A percentile compares a stretch with the other conserved stretches of the same genome.
phyloP scores from a whole-genome alignment of 192 early-diverging fungal species.

The Entophlyctis luteolus region DNA sequence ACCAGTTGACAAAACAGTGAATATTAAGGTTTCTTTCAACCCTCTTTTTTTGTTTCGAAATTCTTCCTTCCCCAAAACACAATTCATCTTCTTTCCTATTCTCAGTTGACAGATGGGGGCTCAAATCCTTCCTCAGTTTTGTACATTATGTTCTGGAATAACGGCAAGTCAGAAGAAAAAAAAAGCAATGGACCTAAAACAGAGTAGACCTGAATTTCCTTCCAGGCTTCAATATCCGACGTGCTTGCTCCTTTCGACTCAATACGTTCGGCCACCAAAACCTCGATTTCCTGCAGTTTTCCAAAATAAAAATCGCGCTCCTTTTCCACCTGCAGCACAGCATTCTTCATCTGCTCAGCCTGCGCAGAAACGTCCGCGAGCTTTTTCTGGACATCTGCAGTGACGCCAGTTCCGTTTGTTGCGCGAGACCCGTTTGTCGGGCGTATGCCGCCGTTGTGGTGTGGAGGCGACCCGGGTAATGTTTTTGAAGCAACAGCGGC shows the following conservation, averaged over 20 bases:
- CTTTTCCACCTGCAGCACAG: slow-evolving; percentile 87
- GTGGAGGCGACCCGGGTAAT: neutral
- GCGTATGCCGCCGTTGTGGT: neutral
- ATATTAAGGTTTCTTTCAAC: too few relatives aligned
- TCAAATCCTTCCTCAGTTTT: slow-evolving; percentile 82
- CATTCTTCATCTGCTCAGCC: slow-evolving; percentile 71
- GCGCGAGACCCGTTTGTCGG: neutral
- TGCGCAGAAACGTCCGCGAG: slow-evolving; percentile 73
- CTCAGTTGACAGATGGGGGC: slow-evolving; percentile 50
- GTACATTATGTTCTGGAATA: slow-evolving; percentile 77
- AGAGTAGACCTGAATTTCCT: slow-evolving; percentile 60
- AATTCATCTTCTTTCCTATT: slow-evolving; percentile 2
- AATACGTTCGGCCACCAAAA: slow-evolving; percentile 73
- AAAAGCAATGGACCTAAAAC: neutral
- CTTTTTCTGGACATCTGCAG: slow-evolving; percentile 54
- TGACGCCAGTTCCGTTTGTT: slow-evolving; percentile 12
- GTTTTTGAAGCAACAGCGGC: slow-evolving; percentile 3
- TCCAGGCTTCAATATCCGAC: slow-evolving; percentile 41
- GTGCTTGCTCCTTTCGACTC: slow-evolving; percentile 50
- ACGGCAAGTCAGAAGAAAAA: neutral
- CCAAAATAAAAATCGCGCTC: slow-evolving; percentile 96
- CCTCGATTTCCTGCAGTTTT: slow-evolving; percentile 91
- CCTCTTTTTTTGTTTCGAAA: too few relatives aligned
- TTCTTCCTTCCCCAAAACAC: neutral
- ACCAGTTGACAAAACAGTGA: too few relatives aligned